Conservation (phyloP, 495 filamentous ascomycete genomes). For the Glarea lozoyensis region DNA sequence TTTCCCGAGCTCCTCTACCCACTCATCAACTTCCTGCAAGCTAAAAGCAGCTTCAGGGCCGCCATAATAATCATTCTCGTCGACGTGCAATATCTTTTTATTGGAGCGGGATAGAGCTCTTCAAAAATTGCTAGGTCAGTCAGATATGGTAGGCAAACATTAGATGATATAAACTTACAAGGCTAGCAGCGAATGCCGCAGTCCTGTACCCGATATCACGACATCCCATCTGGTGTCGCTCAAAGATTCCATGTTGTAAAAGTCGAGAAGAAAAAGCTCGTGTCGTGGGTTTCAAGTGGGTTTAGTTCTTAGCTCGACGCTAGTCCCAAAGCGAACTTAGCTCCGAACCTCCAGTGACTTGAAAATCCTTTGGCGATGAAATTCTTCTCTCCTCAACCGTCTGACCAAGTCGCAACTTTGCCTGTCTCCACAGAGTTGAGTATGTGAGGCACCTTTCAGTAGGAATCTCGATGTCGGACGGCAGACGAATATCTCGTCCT, state of each 20-base stretch:
- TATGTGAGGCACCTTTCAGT: conserved; percentile 59
- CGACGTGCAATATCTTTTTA: conserved; percentile 87
- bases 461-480: conserved; percentile 51
- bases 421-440: conserved; percentile 28
- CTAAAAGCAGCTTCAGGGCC: conserved; percentile 79
- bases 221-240: conserved; percentile 83
- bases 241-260: conserved; percentile 65
- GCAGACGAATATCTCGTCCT: conserved; percentile 65
- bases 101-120: conserved; percentile 87
- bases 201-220: conserved; percentile 79
- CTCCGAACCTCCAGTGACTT: neutral
- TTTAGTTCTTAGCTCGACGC: conserved; percentile 11
- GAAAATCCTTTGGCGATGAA: conserved; percentile 3
- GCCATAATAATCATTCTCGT: conserved; percentile 83
- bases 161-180: conserved; percentile 51
- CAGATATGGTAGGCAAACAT: conserved; percentile 35
- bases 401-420: conserved; percentile 41
- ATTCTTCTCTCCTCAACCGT: conserved; percentile 36
- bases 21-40: conserved; percentile 70
- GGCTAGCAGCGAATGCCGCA: conserved; percentile 85
- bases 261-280: conserved; percentile 17
- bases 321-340: conserved; percentile 12
- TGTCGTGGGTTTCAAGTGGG: too few relatives aligned
- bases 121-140: conserved; percentile 52
- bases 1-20: conserved; percentile 47